A percentile compares a stretch with the other conserved stretches of the same genome.
phyloP scores from a whole-genome alignment of 192 early-diverging fungal species.

The Entomortierella parvispora region DNA sequence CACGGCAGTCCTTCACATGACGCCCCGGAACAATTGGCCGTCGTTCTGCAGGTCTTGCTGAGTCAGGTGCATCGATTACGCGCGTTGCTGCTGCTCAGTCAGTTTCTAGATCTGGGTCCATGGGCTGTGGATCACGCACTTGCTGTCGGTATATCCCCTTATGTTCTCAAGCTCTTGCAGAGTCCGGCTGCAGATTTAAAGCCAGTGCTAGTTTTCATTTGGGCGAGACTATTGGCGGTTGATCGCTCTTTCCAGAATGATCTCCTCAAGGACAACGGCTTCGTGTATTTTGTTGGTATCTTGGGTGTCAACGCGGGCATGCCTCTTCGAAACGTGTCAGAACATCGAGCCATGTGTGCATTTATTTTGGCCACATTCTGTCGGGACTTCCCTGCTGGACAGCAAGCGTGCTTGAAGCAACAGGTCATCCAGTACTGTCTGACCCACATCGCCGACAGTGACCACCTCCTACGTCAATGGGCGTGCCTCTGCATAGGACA shows the following conservation, averaged over 20 bases:
- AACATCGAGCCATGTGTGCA: conserved; percentile 93
- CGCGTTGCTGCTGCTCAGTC: conserved; percentile 89
- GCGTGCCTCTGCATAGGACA: conserved; percentile 86
- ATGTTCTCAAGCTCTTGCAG: conserved; percentile 94
- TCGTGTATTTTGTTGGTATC: conserved; percentile 92
- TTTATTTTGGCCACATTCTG: conserved; percentile 96
- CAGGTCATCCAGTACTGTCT: conserved; percentile 74
- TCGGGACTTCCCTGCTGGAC: conserved; percentile 81
- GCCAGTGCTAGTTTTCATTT: conserved; percentile 96
- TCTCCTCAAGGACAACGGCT: conserved; percentile 90
- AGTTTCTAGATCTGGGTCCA: conserved; percentile 91
- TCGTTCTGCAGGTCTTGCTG: conserved; percentile 95
- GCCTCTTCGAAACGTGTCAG: conserved; percentile 79
- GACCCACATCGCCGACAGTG: conserved; percentile 74
- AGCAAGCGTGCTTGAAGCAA: conserved; percentile 83
- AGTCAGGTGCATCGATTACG: conserved; percentile 94
- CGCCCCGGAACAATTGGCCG: conserved; percentile 93
- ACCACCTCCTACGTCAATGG: conserved; percentile 90
- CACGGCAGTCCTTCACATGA: conserved; percentile 82
- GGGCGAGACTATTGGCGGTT: conserved; percentile 95
- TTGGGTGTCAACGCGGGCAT: conserved; percentile 78
- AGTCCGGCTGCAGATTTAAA: conserved; percentile 92
- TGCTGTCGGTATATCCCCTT: conserved; percentile 96
- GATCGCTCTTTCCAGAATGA: conserved; percentile 91
- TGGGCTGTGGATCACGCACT: conserved; percentile 95